Conservation (phyloP, 345 rosid species). For the Syzygium aromaticum region DNA sequence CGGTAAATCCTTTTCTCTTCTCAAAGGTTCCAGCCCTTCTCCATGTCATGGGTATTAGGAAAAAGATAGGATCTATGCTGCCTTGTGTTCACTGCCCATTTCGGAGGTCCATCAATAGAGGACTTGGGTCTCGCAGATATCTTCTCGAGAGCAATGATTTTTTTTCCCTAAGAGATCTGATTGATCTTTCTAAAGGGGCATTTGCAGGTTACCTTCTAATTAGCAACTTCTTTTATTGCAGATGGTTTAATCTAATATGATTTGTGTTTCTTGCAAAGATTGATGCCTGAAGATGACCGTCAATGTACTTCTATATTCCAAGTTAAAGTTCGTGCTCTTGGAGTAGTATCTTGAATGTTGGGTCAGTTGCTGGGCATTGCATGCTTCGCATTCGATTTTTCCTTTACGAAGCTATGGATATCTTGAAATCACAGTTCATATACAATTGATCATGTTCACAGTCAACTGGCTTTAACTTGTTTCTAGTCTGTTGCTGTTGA, state of each 20-base stretch:
- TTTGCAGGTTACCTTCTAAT: conserved; percentile 69
- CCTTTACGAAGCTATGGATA: not conserved
- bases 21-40: conserved; percentile 87
- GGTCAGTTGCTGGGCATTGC: not conserved
- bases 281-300: not conserved
- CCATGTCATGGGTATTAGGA: conserved; percentile 62
- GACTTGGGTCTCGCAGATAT: conserved; percentile 85
- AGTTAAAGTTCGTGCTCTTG: not conserved
- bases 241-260: not conserved
- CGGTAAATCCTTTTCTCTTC: conserved; percentile 85
- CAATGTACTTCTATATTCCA: not conserved
- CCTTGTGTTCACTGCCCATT: conserved; percentile 89
- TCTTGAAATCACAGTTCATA: not conserved
- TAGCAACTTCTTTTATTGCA: not conserved
- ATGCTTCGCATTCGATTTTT: not conserved
- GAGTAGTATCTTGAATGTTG: not conserved
- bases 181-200: conserved; percentile 96
- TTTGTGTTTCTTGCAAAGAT: not conserved
- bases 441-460: not conserved
- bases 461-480: not conserved
- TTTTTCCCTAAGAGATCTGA: conserved; percentile 81
- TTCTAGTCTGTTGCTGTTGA: not conserved
- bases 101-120: conserved; percentile 64
- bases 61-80: conserved; percentile 70
- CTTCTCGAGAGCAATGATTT: conserved; percentile 90